Evolutionary conservation across 805 yeast species (phyloP).

Genomic region (Ogataea haglerorum): DNA sequence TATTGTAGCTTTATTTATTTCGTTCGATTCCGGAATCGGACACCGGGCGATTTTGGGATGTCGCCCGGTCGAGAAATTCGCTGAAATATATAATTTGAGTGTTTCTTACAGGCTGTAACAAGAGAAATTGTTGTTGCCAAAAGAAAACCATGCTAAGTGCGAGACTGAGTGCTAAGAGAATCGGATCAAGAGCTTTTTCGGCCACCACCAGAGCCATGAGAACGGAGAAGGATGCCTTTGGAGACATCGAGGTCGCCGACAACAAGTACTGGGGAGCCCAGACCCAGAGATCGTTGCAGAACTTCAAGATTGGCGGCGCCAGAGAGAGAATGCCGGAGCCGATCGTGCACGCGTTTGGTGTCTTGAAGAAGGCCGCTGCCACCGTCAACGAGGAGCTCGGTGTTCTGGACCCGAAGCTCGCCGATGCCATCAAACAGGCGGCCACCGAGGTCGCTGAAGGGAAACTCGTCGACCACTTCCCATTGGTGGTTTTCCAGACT

Average conservation of each 20-base stretch:
- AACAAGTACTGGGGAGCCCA: conserved; percentile 98
- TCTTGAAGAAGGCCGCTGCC: conserved; percentile 92
- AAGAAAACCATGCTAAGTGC: conserved; percentile 25
- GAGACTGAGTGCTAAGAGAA: conserved; percentile 17
- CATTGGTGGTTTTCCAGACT: conserved; percentile 97
- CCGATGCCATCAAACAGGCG: conserved; percentile 85
- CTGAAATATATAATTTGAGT: not conserved
- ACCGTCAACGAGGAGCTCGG: conserved; percentile 83
- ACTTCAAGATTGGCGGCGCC: conserved; percentile 93
- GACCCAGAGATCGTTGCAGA: conserved; percentile 88
- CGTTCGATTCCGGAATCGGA: conserved; percentile 11
- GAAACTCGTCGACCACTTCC: conserved; percentile 89
- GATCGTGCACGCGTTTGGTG: conserved; percentile 85
- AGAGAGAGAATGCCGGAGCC: conserved; percentile 92
- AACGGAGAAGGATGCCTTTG: conserved; percentile 93
- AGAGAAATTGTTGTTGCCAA: conserved; percentile 3
- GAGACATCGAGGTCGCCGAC: conserved; percentile 87
- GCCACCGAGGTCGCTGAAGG: conserved; percentile 95
- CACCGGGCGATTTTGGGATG: not conserved
- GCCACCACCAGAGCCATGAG: conserved; percentile 40
- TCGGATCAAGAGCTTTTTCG: conserved; percentile 30
- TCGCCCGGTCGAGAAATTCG: conserved; percentile 2
- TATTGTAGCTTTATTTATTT: not conserved
- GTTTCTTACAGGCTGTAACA: conserved; percentile 1
- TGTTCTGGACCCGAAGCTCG: conserved; percentile 74